These are phyloP conservation scores for Neofusicoccum sp. DNA, from an alignment of 2,329 filamentous ascomycete species.

Conservation along the genomic window DNA sequence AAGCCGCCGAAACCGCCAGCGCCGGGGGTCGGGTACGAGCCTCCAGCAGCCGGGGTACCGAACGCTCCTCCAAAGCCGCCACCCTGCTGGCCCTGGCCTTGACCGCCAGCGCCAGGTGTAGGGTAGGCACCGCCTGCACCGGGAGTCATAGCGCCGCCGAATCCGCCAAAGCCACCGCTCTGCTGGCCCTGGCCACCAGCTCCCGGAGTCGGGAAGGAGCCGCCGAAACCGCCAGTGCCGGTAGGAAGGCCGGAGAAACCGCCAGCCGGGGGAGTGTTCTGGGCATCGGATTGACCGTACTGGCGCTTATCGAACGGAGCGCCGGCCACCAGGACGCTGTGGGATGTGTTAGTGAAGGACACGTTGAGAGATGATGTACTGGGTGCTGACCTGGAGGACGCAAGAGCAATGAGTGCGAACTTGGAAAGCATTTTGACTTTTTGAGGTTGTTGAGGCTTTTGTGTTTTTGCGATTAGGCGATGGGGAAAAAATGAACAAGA, in stretches of 20 bases:
- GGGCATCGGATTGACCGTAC: background rate
- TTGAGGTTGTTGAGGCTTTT: background rate
- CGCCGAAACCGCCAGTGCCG: background rate
- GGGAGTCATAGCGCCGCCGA: background rate
- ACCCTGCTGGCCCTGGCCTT: background rate
- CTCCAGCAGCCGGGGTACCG: background rate
- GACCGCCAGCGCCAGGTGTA: background rate
- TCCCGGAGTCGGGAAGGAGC: background rate
- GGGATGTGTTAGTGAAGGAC: background rate
- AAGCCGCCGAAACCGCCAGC: background rate
- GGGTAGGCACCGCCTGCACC: background rate
- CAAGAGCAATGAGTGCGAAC: constrained; percentile 13
- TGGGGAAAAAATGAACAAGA: background rate
- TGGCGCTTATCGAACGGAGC: constrained; percentile 9
- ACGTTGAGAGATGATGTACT: background rate
- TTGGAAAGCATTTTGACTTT: constrained; percentile 15
- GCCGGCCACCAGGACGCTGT: constrained; percentile 14
- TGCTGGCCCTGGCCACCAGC: too few species aligned
- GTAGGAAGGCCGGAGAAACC: background rate
- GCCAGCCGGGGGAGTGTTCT: background rate
- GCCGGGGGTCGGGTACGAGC: background rate
- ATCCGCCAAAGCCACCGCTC: too few species aligned
- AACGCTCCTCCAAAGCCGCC: background rate
- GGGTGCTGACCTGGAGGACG: constrained; percentile 3
- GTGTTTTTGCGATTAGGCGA: background rate